Conservation (phyloP, 345 rosid genomes). For the Bruguiera gymnorhiza region DNA sequence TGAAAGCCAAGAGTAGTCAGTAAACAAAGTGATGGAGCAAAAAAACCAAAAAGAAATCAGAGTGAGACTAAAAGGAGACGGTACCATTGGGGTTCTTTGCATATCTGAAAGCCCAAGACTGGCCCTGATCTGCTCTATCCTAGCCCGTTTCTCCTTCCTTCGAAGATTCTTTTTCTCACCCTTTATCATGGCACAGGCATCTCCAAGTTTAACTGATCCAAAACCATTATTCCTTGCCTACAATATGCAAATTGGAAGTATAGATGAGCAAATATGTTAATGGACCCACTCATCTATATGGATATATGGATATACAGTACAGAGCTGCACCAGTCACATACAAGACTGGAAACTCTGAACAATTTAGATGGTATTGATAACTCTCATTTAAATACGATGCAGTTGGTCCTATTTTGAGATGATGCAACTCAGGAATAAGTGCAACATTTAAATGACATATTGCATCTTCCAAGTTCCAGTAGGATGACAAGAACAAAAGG, state of each 20-base stretch:
- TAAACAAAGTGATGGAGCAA: not conserved
- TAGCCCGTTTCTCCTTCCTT: conserved; percentile 87
- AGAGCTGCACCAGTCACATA: not conserved
- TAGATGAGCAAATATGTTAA: not conserved
- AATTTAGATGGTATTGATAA: not conserved
- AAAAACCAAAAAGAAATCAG: not conserved
- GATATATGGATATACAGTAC: not conserved
- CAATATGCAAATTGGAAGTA: not conserved
- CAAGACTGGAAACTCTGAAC: not conserved
- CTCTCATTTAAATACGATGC: not conserved
- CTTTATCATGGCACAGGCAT: conserved; percentile 85
- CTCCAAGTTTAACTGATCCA: conserved; percentile 59
- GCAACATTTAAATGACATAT: not conserved
- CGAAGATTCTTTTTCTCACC: conserved; percentile 69
- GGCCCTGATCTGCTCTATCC: conserved; percentile 94
- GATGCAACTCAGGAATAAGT: not conserved
- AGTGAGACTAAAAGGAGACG: not conserved
- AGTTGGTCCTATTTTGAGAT: not conserved
- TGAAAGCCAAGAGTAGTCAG: conserved; percentile 14
- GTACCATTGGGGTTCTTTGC: conserved; percentile 89
- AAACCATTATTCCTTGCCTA: conserved; percentile 42
- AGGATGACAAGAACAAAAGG: not conserved
- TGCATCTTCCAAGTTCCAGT: not conserved
- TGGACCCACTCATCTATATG: not conserved
- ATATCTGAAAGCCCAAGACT: conserved; percentile 94